Evolutionary conservation across 116 monocot species (phyloP).

Genomic region (Dioscorea cayenensis): DNA sequence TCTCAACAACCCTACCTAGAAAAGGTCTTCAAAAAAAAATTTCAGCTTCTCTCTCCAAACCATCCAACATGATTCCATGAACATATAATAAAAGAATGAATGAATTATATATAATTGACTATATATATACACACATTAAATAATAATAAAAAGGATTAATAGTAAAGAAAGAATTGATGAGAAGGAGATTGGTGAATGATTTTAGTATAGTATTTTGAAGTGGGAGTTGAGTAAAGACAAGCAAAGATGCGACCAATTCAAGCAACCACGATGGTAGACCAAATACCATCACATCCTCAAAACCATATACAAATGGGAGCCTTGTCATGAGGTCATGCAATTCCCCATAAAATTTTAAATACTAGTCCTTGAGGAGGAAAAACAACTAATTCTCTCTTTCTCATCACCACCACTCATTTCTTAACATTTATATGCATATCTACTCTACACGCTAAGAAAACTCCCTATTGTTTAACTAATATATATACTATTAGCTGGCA

Average conservation of each 20-base stretch:
- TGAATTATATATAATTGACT: not conserved
- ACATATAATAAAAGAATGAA: not conserved
- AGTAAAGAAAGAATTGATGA: not conserved
- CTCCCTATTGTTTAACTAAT: slow-evolving; percentile 10
- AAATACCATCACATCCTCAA: slow-evolving; percentile 17
- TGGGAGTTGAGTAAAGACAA: slow-evolving; percentile 26
- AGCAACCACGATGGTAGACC: slow-evolving; percentile 38
- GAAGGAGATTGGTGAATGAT: not conserved
- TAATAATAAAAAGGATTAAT: not conserved
- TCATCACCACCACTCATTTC: not conserved
- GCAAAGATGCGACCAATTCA: slow-evolving; percentile 16
- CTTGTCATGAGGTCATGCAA: not conserved
- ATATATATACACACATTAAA: not conserved
- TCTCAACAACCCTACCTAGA: too few relatives aligned
- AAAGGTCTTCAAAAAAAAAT: not conserved
- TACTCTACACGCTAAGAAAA: slow-evolving; percentile 23
- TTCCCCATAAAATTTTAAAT: slow-evolving; percentile 5
- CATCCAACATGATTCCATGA: too few relatives aligned
- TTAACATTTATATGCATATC: slow-evolving; percentile 1
- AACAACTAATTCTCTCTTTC: not conserved
- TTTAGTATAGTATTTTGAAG: not conserved
- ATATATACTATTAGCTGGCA: slow-evolving; percentile 18
- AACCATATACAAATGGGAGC: not conserved
- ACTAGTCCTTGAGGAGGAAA: not conserved
- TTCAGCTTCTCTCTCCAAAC: too few relatives aligned